Percentiles rank a stretch among this genome's conserved stretches.
phyloP scores from a whole-genome alignment of 1,284 basidiomycete species.

The Xerocomus cyaneibrunnescens region DNA sequence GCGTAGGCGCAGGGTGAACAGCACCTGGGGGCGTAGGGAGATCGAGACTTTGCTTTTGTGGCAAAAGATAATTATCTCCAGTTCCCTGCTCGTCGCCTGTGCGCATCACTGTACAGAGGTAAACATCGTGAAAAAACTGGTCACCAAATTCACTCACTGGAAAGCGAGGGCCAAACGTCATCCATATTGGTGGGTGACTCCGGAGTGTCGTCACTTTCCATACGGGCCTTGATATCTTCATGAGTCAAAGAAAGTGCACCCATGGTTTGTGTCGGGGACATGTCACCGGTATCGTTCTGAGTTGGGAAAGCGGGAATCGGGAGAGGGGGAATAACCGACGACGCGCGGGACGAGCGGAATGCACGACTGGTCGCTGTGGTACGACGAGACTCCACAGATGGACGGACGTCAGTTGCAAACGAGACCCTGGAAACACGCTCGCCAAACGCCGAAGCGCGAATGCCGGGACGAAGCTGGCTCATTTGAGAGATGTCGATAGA shows the following conservation, averaged over 20 bases:
- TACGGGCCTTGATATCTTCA: slow-evolving; percentile 58
- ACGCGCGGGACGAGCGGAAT: slow-evolving; percentile 45
- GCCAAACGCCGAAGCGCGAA: slow-evolving; percentile 43
- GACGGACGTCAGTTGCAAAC: slow-evolving; percentile 68
- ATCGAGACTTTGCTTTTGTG: slow-evolving; percentile 26
- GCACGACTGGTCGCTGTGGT: slow-evolving; percentile 51
- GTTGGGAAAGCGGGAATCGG: slow-evolving; percentile 34
- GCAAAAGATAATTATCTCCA: slow-evolving; percentile 46
- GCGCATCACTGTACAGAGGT: slow-evolving; percentile 57
- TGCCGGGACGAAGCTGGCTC: slow-evolving; percentile 51
- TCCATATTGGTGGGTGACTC: slow-evolving; percentile 41
- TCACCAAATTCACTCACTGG: slow-evolving; percentile 43
- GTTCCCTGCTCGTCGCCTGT: slow-evolving; percentile 39
- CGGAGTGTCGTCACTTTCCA: slow-evolving; percentile 27
- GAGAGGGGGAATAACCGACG: slow-evolving; percentile 53
- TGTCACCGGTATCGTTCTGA: slow-evolving; percentile 40
- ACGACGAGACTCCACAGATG: slow-evolving; percentile 56
- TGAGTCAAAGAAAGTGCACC: slow-evolving; percentile 66
- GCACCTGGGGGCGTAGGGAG: slow-evolving; percentile 36
- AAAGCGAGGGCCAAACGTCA: slow-evolving; percentile 62
- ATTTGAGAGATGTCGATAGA: slow-evolving; percentile 48
- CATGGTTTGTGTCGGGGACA: slow-evolving; percentile 67
- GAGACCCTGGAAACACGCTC: slow-evolving; percentile 63
- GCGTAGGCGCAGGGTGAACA: slow-evolving; percentile 32
- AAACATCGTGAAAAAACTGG: neutral